A percentile compares a stretch with the other conserved stretches of the same genome.
Conservation (phyloP, 176 grass and related monocot species). For the Carex cristatella region DNA sequence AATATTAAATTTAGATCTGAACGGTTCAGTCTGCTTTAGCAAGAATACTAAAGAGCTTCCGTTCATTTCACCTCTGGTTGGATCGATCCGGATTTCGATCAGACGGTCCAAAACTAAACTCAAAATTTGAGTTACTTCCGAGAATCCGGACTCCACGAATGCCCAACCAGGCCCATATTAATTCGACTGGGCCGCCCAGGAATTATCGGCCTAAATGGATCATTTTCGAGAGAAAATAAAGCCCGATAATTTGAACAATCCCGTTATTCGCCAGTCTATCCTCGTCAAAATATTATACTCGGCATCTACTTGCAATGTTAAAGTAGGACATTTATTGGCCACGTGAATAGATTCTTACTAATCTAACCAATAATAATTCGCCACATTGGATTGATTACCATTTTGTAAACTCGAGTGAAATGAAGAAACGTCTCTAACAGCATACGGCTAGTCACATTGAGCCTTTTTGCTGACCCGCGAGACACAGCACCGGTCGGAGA, state of each 20-base stretch:
- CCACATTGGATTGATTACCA: neutral
- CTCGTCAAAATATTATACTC: neutral
- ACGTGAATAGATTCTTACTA: neutral
- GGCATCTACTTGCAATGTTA: neutral
- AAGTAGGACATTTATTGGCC: neutral
- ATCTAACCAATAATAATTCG: neutral
- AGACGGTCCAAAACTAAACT: too few species aligned
- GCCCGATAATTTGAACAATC: neutral
- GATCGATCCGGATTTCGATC: too few species aligned
- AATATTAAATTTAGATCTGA: too few species aligned
- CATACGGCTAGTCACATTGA: neutral
- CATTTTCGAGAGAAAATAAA: neutral
- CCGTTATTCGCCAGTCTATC: neutral
- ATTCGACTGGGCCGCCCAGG: neutral
- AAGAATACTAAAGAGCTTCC: too few species aligned
- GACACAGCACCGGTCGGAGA: constrained; percentile 1
- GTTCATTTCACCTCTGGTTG: too few species aligned
- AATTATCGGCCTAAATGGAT: neutral
- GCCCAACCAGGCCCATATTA: neutral
- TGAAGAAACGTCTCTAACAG: neutral
- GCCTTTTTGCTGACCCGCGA: constrained; percentile 1
- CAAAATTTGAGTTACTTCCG: too few species aligned
- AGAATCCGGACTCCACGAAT: neutral
- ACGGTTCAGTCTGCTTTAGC: too few species aligned
- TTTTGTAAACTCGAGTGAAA: neutral